Evolutionary conservation across 148 eudicot species (phyloP), one percentile per base, ranked within the genome.

Genomic region (Fagopyrum esculentum): DNA sequence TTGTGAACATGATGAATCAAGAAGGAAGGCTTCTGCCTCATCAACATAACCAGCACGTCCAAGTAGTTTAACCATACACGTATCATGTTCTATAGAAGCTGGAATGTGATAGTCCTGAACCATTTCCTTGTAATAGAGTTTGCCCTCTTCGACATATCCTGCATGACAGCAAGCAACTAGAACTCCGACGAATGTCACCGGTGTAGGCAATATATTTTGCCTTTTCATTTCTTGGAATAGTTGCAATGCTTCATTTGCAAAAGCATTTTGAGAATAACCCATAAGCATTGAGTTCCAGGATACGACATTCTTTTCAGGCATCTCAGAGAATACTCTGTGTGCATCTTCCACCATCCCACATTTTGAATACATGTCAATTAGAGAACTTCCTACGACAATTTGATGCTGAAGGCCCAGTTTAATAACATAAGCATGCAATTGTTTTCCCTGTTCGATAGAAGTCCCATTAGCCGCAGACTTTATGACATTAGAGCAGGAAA

Each of bases 91-190:
- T 49, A 88, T 74, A 40, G 86, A 84, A 49, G 92, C 82, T 61
- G 83, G 77, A 63, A 93, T 83, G 13, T 81, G 81, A 69, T 85
- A 89, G 69, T 84, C 80, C 6, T 74, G 77, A 60, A 72, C 79
- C 98, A 93, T 93, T 64, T 84, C 74, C 48, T 84, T 61, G 71
- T 85, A 89, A 78, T 86, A 87, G 22, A 82, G 73, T 78, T 72
- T 76, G 59, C 92, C 98, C 40, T 72, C 82, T 57, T 85, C 81
- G 63, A 91, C 82, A 68, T 80, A 51, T 74, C 97, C 92, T 29
- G 87, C 84, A 78, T 93, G 85, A 80, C 86, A 81, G 78, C 97
- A 93, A 40, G 98, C 98, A 70, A 92, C 85, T 45, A 93, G 78
- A 44, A 91, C 46, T 60, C 85, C 85, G 68, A 86, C 81, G 66